phyloP scores from a whole-genome alignment of 2,329 filamentous ascomycete species.

The Aureobasidium uvarum region DNA sequence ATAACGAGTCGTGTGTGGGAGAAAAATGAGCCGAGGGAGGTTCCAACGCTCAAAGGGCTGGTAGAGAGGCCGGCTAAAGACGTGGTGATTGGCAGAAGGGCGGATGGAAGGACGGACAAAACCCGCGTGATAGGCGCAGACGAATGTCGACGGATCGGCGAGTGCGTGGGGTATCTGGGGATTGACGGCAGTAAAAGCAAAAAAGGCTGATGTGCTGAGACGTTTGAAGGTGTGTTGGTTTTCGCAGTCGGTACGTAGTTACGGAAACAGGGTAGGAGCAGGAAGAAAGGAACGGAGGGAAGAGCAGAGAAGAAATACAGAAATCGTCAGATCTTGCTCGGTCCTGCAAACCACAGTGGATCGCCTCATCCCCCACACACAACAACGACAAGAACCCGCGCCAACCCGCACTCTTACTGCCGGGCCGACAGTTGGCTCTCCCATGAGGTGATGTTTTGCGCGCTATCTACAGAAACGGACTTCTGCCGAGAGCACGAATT shows the following conservation, averaged over 20 bases:
- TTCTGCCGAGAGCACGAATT: constrained; percentile 17
- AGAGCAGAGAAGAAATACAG: constrained; percentile 10
- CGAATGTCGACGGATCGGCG: constrained; percentile 18
- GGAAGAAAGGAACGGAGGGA: background rate
- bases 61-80: constrained; percentile 8
- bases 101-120: constrained; percentile 20
- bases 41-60: constrained; percentile 6
- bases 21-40: constrained; percentile 20
- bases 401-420: constrained; percentile 10
- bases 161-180: constrained; percentile 21
- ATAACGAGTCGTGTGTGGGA: constrained; percentile 17
- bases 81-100: constrained; percentile 4
- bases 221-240: background rate
- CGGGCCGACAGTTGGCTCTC: constrained; percentile 13
- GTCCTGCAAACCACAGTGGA: constrained; percentile 13
- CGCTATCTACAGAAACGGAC: constrained; percentile 9
- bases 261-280: constrained; percentile 2
- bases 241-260: background rate
- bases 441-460: constrained; percentile 8
- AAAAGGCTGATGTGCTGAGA: constrained; percentile 19
- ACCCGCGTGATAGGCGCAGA: constrained; percentile 14
- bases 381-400: constrained; percentile 9
- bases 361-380: constrained; percentile 19
- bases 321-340: constrained; percentile 16
- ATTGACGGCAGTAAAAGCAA: constrained; percentile 16